Evolutionary conservation across 352 stramenopile species (phyloP).

Genomic region (Globisporangium heterothallicum): DNA sequence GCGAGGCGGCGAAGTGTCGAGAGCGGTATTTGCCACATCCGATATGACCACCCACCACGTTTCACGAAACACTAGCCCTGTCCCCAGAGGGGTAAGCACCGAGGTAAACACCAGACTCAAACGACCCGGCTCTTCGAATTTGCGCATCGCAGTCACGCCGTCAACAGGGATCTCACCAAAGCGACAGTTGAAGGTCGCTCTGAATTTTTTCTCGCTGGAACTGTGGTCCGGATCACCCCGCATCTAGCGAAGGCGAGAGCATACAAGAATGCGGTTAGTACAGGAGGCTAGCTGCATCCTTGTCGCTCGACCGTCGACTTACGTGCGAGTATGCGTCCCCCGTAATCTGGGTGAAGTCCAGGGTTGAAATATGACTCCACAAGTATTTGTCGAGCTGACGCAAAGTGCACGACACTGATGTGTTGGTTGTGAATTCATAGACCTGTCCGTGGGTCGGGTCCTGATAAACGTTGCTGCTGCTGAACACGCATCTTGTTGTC

Average conservation of each 20-base stretch:
- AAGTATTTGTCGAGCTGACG: not conserved
- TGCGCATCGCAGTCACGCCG: not conserved
- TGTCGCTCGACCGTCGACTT: too few species aligned
- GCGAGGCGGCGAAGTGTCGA: not conserved
- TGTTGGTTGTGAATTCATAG: slow-evolving; percentile 6
- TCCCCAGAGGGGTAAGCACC: not conserved
- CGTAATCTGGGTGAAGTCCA: not conserved
- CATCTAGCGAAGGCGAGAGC: not conserved
- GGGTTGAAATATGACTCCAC: not conserved
- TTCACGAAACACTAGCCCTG: slow-evolving; percentile 4
- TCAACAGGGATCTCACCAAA: not conserved
- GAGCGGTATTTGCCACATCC: too few species aligned
- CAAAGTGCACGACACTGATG: not conserved
- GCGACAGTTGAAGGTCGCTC: not conserved
- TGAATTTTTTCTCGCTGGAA: not conserved
- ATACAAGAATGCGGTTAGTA: not conserved
- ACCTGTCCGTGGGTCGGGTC: not conserved
- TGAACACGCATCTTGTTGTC: slow-evolving; percentile 6
- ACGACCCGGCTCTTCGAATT: slow-evolving; percentile 1
- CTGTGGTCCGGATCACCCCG: not conserved
- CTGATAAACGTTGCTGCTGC: slow-evolving; percentile 7
- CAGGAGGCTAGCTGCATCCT: not conserved
- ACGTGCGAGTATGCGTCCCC: too few species aligned
- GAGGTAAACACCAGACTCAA: not conserved
- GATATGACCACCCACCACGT: slow-evolving; percentile 8